phyloP scores from a whole-genome alignment of 805 yeast species.

The Barnettozyma pratensis region DNA sequence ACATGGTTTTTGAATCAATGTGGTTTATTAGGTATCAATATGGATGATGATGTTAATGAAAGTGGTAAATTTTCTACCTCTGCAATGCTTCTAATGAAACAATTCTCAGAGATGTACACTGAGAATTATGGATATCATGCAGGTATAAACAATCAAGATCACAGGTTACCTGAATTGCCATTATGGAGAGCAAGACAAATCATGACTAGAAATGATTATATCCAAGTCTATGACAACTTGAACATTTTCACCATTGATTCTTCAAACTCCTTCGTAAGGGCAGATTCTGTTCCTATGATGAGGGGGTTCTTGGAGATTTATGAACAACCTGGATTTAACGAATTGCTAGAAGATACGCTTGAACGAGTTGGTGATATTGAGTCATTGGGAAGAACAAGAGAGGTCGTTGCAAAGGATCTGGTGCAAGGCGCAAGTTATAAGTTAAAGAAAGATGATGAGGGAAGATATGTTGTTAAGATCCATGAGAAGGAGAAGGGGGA shows the following conservation, averaged over 20 bases:
- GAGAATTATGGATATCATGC: conserved; percentile 34
- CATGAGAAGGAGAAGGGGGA: conserved; percentile 17
- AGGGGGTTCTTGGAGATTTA: conserved; percentile 79
- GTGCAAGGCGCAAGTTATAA: conserved; percentile 44
- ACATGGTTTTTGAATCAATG: conserved; percentile 85
- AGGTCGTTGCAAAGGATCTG: conserved; percentile 66
- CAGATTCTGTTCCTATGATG: conserved; percentile 88
- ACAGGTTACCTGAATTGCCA: conserved; percentile 66
- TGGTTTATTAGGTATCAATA: conserved; percentile 65
- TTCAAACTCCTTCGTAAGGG: conserved; percentile 56
- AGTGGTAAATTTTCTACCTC: conserved; percentile 69
- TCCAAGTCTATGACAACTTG: conserved; percentile 66
- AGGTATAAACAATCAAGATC: conserved; percentile 1
- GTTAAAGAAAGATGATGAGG: conserved; percentile 20
- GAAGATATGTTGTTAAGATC: conserved; percentile 11
- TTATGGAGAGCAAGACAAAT: conserved; percentile 80
- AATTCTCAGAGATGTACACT: conserved; percentile 54
- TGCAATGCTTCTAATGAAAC: conserved; percentile 69
- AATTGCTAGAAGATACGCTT: conserved; percentile 56
- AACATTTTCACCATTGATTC: conserved; percentile 79
- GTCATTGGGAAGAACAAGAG: conserved; percentile 72
- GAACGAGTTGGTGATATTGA: conserved; percentile 73
- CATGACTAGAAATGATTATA: conserved; percentile 81
- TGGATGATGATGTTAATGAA: conserved; percentile 91
- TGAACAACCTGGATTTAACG: conserved; percentile 63